These are phyloP conservation scores for Penicillium diatomitis DNA, from an alignment of 495 filamentous ascomycete species.

Conservation along the genomic window DNA sequence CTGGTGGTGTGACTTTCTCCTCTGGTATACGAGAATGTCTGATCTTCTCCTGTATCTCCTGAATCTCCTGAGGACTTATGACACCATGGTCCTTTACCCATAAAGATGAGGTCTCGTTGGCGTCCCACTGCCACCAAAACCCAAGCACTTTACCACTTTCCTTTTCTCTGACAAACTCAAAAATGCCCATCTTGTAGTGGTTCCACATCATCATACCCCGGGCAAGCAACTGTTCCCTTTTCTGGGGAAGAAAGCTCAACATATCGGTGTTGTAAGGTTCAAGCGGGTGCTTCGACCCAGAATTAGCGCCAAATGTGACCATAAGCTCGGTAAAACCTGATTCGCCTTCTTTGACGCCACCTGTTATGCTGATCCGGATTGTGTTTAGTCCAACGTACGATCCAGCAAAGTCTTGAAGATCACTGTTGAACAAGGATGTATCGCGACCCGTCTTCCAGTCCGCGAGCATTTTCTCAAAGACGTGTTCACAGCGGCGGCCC, in stretches of 20 bases:
- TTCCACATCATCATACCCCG: conserved; percentile 1
- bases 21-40: background rate
- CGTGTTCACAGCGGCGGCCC: background rate
- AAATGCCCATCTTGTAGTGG: conserved; percentile 6
- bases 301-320: background rate
- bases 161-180: conserved; percentile 8
- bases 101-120: background rate
- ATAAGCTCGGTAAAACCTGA: background rate
- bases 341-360: background rate
- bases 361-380: background rate
- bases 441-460: background rate
- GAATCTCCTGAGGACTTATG: background rate
- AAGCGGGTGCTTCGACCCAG: background rate
- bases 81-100: background rate
- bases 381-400: background rate
- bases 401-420: background rate
- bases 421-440: background rate
- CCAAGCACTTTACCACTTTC: background rate
- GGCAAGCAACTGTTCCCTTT: background rate
- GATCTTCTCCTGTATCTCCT: background rate
- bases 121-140: conserved; percentile 10
- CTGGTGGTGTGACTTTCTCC: no score
- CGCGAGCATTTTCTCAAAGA: background rate
- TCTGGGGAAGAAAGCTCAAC: background rate
- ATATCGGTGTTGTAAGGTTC: background rate